These are phyloP conservation scores for Hygrophorus russula DNA, from an alignment of 768 basidiomycete species.

Conservation along the genomic window DNA sequence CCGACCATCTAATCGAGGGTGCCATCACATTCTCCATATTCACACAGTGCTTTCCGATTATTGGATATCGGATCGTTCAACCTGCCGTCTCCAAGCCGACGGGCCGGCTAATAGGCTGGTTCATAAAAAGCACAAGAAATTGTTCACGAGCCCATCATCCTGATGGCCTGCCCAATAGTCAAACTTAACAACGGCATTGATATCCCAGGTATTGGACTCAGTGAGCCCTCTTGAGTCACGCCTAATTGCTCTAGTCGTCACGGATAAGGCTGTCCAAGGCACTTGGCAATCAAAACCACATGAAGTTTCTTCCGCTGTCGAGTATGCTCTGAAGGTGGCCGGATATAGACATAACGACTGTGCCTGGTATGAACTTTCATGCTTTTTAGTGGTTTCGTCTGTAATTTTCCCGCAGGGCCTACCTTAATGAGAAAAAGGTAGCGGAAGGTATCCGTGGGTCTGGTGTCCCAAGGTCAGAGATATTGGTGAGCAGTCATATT, in stretches of 20 bases:
- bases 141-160: too few species aligned
- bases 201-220: constrained; percentile 50
- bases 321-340: constrained; percentile 55
- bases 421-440: too few species aligned
- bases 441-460: constrained; percentile 56
- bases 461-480: constrained; percentile 65
- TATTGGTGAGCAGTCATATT: constrained; percentile 25
- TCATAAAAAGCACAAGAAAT: too few species aligned
- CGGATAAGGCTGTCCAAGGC: constrained; percentile 28
- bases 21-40: too few species aligned
- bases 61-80: too few species aligned
- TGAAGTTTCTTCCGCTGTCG: constrained; percentile 62
- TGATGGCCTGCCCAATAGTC: constrained; percentile 24
- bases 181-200: constrained; percentile 50
- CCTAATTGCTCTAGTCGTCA: constrained; percentile 3
- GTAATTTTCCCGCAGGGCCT: too few species aligned
- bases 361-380: constrained; percentile 29
- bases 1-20: too few species aligned
- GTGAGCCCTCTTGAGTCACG: constrained; percentile 21
- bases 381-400: too few species aligned
- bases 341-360: constrained; percentile 76
- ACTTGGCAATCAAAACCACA: constrained; percentile 76
- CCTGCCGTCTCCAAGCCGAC: too few species aligned
- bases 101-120: too few species aligned
- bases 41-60: too few species aligned